These are phyloP conservation scores for Fusarium avenaceum DNA, from an alignment of 2,329 filamentous ascomycete species.

Conservation along the genomic window DNA sequence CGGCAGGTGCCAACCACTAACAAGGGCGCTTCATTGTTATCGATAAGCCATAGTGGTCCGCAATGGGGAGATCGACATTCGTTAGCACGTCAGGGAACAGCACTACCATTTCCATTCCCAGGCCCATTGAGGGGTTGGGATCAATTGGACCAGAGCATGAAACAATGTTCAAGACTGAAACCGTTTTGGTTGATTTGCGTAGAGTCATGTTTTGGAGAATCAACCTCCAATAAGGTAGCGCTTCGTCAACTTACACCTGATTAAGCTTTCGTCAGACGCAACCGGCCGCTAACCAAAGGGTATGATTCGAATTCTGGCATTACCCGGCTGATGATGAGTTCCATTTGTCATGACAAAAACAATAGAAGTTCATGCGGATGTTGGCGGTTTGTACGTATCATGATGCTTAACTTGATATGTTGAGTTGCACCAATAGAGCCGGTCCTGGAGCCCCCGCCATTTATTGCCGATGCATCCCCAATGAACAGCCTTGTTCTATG, in stretches of 20 bases:
- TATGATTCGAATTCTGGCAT: neutral
- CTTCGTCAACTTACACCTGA: neutral
- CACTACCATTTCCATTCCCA: neutral
- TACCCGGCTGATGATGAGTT: neutral
- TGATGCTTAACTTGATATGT: neutral
- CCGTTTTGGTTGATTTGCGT: constrained; percentile 12
- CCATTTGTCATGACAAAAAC: neutral
- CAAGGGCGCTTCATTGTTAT: constrained; percentile 29
- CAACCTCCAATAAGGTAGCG: neutral
- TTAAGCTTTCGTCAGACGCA: neutral
- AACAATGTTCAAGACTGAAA: constrained; percentile 24
- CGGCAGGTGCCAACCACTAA: constrained; percentile 42
- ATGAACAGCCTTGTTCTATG: neutral
- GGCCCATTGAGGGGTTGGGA: neutral
- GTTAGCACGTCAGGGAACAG: constrained; percentile 14
- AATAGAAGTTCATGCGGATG: neutral
- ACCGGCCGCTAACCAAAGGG: neutral
- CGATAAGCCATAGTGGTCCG: constrained; percentile 25
- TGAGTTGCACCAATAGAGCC: neutral
- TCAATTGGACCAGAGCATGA: constrained; percentile 14
- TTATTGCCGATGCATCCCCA: neutral
- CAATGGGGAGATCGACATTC: constrained; percentile 26
- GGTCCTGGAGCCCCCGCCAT: too few species aligned
- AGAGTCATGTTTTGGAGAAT: constrained; percentile 11
- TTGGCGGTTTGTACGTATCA: neutral